Base-by-base conservation (phyloP, 768 basidiomycete genomes). In the Lyophyllum semitale region DNA sequence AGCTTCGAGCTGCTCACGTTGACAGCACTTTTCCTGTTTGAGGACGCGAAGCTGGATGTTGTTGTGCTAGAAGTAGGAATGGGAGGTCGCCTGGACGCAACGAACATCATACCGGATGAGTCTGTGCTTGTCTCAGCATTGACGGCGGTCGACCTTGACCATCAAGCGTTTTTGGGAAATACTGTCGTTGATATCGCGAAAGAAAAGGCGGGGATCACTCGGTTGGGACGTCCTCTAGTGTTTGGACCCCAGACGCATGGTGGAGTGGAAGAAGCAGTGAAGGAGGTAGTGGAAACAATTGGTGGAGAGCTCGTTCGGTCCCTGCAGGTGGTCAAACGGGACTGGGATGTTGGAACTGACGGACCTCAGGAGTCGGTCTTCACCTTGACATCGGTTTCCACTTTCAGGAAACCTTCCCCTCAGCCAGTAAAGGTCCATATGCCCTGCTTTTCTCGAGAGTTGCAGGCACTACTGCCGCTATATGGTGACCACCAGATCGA, bases 11-110 rank as follows among this genome's bases (percentile, higher is more conserved):
- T 95, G 18, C 78, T 95, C 55, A 93, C 95, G 0, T 78, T 91
- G 53, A 88, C 86, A 0, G 95, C 95, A 0, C 81, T 95, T 32
- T 68, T 77, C 38, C 69, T 92, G 42, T 94, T 99, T 64, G 87
- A 95, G 65, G 71, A 72, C 8, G 74, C 73, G 2, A 60, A 72
- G n/a, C 78, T 95, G 6, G 95, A 98, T 60, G 64, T 98, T 35
- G 88, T 87, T 20, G 84, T 98, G 9, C 71, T 97, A 41, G 96
- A 99, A 72, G 95, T 94, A 9, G 96, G 97, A 0, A 88, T 99
- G 89, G 97, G 97, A 0, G 97, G 97, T 4, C 78, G 84, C 3
- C 71, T 88, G 47, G 97, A 98, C 68, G 96, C 97, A 18, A 99
- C 97, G 2, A 99, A 99, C 67, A 80, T 90, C 51, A 83, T 98